phyloP scores from a whole-genome alignment of 805 yeast genomes.

The Saturnispora sekii region DNA sequence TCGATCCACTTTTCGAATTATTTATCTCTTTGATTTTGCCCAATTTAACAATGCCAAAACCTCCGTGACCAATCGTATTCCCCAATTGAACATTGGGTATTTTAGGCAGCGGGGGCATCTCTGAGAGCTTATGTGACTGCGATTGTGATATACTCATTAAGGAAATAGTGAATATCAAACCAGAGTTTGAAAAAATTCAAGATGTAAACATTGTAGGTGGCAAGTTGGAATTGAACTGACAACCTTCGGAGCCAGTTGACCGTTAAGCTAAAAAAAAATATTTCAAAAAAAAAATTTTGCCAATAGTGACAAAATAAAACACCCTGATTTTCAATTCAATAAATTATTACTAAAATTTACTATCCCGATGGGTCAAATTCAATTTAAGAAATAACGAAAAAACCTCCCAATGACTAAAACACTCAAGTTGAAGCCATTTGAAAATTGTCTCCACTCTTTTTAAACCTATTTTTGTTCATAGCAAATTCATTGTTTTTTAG shows the following conservation, averaged over 20 bases:
- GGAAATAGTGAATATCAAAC: not conserved
- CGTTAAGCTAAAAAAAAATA: not conserved
- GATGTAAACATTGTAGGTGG: not conserved
- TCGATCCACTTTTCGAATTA: not conserved
- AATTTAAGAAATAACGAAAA: too few species aligned
- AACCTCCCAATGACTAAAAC: too few species aligned
- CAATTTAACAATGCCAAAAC: constrained; percentile 53
- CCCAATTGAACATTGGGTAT: constrained; percentile 39
- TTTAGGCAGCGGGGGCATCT: constrained; percentile 38
- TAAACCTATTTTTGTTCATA: too few species aligned
- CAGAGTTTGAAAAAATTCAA: not conserved
- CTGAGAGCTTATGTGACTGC: constrained; percentile 33
- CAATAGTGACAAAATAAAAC: not conserved
- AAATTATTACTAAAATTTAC: too few species aligned
- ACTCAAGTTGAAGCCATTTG: too few species aligned
- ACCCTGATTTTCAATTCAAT: too few species aligned
- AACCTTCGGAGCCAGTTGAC: not conserved
- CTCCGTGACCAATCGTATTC: constrained; percentile 54
- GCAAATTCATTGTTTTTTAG: too few species aligned
- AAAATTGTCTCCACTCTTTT: too few species aligned
- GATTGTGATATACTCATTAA: constrained; percentile 8
- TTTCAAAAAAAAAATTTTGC: not conserved
- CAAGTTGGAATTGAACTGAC: not conserved
- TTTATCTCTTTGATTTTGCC: constrained; percentile 27
- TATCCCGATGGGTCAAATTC: too few species aligned